Evolutionary conservation across 2,329 filamentous ascomycete genomes (phyloP), one percentile per base, ranked within the genome.

Genomic region (Lanzia echinophila): DNA sequence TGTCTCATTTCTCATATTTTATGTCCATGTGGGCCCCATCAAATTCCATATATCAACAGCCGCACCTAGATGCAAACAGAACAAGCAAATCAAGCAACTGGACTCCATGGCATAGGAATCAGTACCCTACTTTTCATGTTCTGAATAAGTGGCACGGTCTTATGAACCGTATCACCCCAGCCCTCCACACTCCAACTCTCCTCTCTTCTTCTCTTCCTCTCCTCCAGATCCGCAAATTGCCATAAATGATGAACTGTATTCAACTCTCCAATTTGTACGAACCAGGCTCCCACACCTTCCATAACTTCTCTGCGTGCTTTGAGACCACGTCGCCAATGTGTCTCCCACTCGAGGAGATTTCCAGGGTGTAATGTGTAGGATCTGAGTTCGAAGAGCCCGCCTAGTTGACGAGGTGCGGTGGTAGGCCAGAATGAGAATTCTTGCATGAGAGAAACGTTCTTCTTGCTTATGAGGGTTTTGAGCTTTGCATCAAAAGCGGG

Each of bases 341-440:
- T 95, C 78, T 99, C 94, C 94, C 94, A 99, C 73, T 99, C 94
- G 7, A 99, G 80, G 42, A 99, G 78, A 70, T 96, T 96, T 41
- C 94, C 94, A 0, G 94, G 94, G 69, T 96, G 90, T 20, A 99
- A 80, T 5, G 90, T 96, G 75, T 99, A 99, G 1, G 94, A 96
- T 50, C 94, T 88, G 33, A 99, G 79, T 75, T 99, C 94, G 68
- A 99, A 99, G 41, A 99, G 73, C 44, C 94, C 94, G 53, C 94
- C 94, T 0, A 99, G 82, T 65, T 89, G 79, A 56, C 94, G 89
- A 0, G 94, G 94, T 5, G 91, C 81, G 0, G 90, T 92, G 3
- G 94, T 99, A 1, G 94, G 94, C 94, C 94, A 99, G 79, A 99
- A 99, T 34, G 91, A 96, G 73, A 99, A 99, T 72, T 99, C 94